phyloP scores from a whole-genome alignment of 2,329 filamentous ascomycete species.

The Cercospora sojina region DNA sequence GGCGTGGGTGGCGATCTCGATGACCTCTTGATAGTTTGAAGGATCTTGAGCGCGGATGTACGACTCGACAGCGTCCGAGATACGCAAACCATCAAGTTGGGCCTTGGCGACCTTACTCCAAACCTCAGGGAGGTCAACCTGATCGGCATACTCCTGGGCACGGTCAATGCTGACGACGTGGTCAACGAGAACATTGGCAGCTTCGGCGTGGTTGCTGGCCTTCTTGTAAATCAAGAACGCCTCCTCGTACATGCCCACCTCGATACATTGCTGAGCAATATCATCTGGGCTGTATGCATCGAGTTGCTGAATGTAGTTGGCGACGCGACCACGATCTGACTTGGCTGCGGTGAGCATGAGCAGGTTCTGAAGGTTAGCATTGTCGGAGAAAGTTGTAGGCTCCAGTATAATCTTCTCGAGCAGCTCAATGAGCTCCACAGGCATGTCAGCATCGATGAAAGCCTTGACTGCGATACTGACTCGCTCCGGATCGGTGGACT shows the following conservation, averaged over 20 bases:
- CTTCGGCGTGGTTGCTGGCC: constrained; percentile 81
- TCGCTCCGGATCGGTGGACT: constrained; percentile 88
- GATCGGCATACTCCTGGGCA: constrained; percentile 91
- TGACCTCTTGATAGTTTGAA: constrained; percentile 91
- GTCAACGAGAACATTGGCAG: constrained; percentile 89
- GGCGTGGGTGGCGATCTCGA: constrained; percentile 90
- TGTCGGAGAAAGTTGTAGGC: constrained; percentile 98
- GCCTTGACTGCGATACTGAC: constrained; percentile 92
- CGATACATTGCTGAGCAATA: constrained; percentile 88
- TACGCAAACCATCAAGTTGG: constrained; percentile 90
- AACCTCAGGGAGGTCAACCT: constrained; percentile 88
- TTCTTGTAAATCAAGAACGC: constrained; percentile 99
- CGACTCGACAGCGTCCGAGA: constrained; percentile 89
- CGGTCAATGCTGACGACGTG: constrained; percentile 97
- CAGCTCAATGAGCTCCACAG: constrained; percentile 91
- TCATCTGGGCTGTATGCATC: constrained; percentile 88
- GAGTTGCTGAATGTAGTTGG: constrained; percentile 93
- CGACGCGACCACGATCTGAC: constrained; percentile 89
- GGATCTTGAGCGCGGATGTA: constrained; percentile 95
- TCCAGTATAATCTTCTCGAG: constrained; percentile 99
- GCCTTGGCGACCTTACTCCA: constrained; percentile 99
- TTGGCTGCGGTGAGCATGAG: constrained; percentile 95
- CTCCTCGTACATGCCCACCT: constrained; percentile 92
- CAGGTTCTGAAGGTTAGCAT: constrained; percentile 91
- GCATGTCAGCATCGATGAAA: constrained; percentile 87